A percentile compares a stretch with the other conserved stretches of the same genome.
phyloP scores from a whole-genome alignment of 805 yeast species.

The Ogataea glucozyma region DNA sequence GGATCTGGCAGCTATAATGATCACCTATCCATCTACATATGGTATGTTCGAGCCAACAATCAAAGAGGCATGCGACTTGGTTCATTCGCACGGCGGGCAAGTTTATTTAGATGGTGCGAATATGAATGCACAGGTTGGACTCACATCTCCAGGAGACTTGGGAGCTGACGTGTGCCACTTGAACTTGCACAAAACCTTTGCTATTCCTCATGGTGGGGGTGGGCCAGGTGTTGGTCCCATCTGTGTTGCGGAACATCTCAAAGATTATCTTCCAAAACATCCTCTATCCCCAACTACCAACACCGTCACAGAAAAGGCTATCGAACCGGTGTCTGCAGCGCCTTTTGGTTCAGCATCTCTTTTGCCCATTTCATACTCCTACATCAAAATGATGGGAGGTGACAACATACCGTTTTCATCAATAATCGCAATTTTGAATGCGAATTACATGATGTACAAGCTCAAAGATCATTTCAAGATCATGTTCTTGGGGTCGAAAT shows the following conservation, averaged over 20 bases:
- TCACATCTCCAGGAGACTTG: slow-evolving; percentile 94
- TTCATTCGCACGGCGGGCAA: slow-evolving; percentile 88
- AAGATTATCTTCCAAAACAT: slow-evolving; percentile 82
- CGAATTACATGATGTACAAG: slow-evolving; percentile 90
- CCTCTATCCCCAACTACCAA: slow-evolving; percentile 56
- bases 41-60: slow-evolving; percentile 95
- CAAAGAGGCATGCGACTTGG: slow-evolving; percentile 77
- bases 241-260: slow-evolving; percentile 81
- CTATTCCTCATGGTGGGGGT: slow-evolving; percentile 99
- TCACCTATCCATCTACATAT: slow-evolving; percentile 96
- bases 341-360: slow-evolving; percentile 96
- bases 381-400: slow-evolving; percentile 92
- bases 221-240: slow-evolving; percentile 99
- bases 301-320: slow-evolving; percentile 44
- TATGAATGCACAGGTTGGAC: slow-evolving; percentile 98
- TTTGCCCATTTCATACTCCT: slow-evolving; percentile 90
- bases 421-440: slow-evolving; percentile 87
- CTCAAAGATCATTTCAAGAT: slow-evolving; percentile 71
- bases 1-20: slow-evolving; percentile 87
- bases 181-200: slow-evolving; percentile 95
- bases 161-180: slow-evolving; percentile 99
- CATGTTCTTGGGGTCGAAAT: slow-evolving; percentile 60
- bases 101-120: slow-evolving; percentile 98
- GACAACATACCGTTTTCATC: slow-evolving; percentile 83
- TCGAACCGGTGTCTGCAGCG: slow-evolving; percentile 83